These are phyloP conservation scores for Encephalitozoon intestinalis DNA, from an alignment of 371 early-diverging fungal genomes.

Conservation along the genomic window DNA sequence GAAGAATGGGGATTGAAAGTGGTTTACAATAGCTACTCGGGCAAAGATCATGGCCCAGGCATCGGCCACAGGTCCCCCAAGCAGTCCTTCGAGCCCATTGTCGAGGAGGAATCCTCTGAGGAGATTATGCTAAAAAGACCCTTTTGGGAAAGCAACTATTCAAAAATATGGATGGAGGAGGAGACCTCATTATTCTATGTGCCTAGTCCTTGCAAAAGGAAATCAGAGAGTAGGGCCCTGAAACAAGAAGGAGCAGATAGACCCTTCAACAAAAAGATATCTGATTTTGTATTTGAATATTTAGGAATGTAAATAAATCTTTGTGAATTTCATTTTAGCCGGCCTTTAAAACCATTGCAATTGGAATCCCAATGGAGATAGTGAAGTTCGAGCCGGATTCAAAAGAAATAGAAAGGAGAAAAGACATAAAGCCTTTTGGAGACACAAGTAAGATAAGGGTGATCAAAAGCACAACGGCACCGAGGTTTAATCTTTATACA, in stretches of 20 bases:
- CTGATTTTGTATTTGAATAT: background rate
- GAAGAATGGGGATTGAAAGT: background rate
- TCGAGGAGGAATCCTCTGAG: background rate
- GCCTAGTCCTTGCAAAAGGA: background rate
- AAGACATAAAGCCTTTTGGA: background rate
- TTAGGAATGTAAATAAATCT: slow-evolving; percentile 14
- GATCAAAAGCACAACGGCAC: background rate
- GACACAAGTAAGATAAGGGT: background rate
- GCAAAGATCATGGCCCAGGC: too few relatives aligned
- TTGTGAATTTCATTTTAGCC: background rate
- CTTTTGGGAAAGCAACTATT: background rate
- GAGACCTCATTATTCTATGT: background rate
- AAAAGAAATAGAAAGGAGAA: slow-evolving; percentile 14
- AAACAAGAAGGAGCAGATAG: background rate
- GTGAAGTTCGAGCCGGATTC: background rate
- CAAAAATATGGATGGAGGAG: background rate
- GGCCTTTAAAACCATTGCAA: background rate
- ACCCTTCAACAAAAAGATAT: background rate
- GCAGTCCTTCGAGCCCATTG: background rate
- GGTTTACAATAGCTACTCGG: too few relatives aligned
- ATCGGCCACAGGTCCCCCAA: background rate
- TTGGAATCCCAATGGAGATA: slow-evolving; percentile 23
- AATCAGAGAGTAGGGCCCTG: background rate
- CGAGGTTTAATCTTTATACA: background rate
- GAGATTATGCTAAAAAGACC: background rate